Evolutionary conservation across 129 eudicot species (phyloP), one percentile per base, ranked within the genome.

Genomic region (Heracleum sosnowskyi): DNA sequence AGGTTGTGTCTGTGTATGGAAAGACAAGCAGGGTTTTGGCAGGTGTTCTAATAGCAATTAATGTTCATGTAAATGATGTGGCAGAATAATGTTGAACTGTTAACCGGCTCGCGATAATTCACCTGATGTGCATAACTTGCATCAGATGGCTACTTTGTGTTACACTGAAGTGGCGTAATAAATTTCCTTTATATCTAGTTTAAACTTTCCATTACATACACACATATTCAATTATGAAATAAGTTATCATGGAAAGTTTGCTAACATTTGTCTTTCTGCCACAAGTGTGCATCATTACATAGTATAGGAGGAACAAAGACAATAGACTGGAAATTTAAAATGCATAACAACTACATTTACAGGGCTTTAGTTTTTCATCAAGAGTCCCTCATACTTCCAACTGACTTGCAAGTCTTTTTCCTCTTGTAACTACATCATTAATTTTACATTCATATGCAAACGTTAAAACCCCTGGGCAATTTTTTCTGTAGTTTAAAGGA

Each of bases 401-500:
- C 10, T 39, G 22, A 37, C 28, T 40, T 72, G 26, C 7, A 64
- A n/a, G 34, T 72, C 11, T 72, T 72, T 28, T 39, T 39, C n/a
- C 0, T 10, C 6, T 24, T 40, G 28, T 40, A 22, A 35, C n/a
- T n/a, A n/a, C n/a, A n/a, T n/a, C n/a, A n/a, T n/a, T n/a, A n/a
- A n/a, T n/a, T n/a, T n/a, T n/a, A n/a, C n/a, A n/a, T n/a, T n/a
- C n/a, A 77, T n/a, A 39, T 13, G 74, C 74, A 39, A 20, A 64
- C 53, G 66, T 66, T 22, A 28, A 69, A 78, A 73, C 82, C 37
- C 74, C 79, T 34, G 74, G 18, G 79, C 66, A 75, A 47, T 36
- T 76, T 82, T 82, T 37, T 68, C 33, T 74, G 78, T 81, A 92
- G 97, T 79, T 79, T 34, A 93, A 88, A 81, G 86, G 69, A 76